These are phyloP conservation scores for Ehretia macrophylla DNA, from an alignment of 257 asterid species.

Conservation along the genomic window DNA sequence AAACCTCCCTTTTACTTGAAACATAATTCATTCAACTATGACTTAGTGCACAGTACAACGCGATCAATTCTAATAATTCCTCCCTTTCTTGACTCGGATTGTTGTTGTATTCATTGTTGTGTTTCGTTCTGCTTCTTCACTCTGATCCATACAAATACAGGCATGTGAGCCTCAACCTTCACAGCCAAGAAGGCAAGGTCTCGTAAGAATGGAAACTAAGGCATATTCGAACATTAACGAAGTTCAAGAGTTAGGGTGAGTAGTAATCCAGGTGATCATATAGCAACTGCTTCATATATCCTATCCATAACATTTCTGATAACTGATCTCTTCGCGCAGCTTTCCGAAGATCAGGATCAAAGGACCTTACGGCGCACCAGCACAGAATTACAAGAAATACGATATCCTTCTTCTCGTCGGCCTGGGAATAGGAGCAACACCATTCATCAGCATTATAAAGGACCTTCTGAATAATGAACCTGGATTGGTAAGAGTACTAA, in stretches of 20 bases:
- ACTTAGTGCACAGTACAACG: too few species aligned
- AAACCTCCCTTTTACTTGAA: too few species aligned
- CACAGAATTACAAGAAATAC: slow-evolving; percentile 81
- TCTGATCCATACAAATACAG: slow-evolving; percentile 24
- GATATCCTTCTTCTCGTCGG: slow-evolving; percentile 81
- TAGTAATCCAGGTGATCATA: not conserved
- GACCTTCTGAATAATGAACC: too few species aligned
- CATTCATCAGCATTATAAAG: too few species aligned
- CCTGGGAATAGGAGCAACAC: slow-evolving; percentile 93
- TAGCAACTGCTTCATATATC: not conserved
- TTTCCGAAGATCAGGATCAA: slow-evolving; percentile 61
- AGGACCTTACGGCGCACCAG: slow-evolving; percentile 97
- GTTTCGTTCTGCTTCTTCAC: not conserved
- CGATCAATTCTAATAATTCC: too few species aligned
- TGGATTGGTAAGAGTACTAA: too few species aligned
- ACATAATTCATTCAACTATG: too few species aligned
- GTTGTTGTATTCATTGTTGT: not conserved
- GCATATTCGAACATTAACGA: slow-evolving; percentile 37
- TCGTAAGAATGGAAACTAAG: slow-evolving; percentile 69
- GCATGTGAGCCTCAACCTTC: slow-evolving; percentile 53
- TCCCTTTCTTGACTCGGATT: too few species aligned
- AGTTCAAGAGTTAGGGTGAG: slow-evolving; percentile 51
- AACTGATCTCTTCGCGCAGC: slow-evolving; percentile 27
- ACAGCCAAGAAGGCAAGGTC: slow-evolving; percentile 44
- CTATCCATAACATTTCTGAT: not conserved